These are phyloP conservation scores for Kernera saxatilis DNA, from an alignment of 345 rosid genomes.

Conservation along the genomic window DNA sequence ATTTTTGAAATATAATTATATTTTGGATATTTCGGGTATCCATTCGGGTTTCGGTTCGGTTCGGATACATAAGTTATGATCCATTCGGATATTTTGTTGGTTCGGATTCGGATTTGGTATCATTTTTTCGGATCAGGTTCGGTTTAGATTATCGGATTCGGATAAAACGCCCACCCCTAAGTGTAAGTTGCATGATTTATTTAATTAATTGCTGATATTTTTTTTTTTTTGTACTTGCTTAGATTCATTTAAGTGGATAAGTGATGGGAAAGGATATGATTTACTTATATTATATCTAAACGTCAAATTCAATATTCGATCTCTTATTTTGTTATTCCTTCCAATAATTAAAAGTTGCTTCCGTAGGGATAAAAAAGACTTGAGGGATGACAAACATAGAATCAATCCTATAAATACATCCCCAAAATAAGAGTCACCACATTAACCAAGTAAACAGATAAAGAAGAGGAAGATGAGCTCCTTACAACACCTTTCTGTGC, in stretches of 20 bases:
- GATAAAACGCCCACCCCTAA: too few species aligned
- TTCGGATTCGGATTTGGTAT: too few species aligned
- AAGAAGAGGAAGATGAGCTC: conserved; percentile 6
- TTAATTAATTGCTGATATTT: neutral
- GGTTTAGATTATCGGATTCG: too few species aligned
- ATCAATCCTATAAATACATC: conserved; percentile 13
- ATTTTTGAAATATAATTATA: too few species aligned
- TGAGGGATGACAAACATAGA: neutral
- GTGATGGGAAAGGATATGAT: conserved; percentile 9
- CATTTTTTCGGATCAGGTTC: too few species aligned
- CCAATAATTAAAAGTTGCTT: conserved; percentile 3
- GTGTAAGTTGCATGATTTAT: neutral
- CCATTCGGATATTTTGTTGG: too few species aligned
- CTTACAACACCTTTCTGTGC: conserved; percentile 7
- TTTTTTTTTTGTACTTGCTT: neutral
- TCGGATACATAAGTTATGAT: too few species aligned
- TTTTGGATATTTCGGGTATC: too few species aligned
- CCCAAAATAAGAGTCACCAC: neutral
- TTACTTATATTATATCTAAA: conserved; percentile 1
- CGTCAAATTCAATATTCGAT: conserved; percentile 7
- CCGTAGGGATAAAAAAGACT: conserved; percentile 7
- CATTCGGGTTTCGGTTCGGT: too few species aligned
- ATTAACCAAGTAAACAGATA: neutral
- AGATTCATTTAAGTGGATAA: conserved; percentile 7
- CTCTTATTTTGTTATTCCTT: neutral